A percentile compares a stretch with the other conserved stretches of the same genome.
These are phyloP conservation scores for Pseudogymnoascus pannorum DNA, from an alignment of 2,329 filamentous ascomycete species.

Conservation along the genomic window DNA sequence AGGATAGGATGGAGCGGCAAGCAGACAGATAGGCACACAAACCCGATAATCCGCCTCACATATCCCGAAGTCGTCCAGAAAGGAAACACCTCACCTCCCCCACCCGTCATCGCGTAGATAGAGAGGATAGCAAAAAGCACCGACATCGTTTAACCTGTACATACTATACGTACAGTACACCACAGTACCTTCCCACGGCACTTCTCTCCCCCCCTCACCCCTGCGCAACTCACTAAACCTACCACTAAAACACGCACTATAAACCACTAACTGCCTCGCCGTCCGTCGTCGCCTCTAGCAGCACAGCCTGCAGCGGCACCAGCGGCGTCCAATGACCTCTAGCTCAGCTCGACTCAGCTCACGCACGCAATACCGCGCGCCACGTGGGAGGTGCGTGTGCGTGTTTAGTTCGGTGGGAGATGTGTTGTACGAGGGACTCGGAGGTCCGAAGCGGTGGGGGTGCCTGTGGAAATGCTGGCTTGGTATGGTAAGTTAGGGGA, in stretches of 20 bases:
- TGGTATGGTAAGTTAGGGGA: too few relatives aligned
- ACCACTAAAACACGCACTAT: too few relatives aligned
- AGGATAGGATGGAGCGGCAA: neutral
- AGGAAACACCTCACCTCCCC: neutral
- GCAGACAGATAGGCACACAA: neutral
- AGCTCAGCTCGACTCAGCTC: too few relatives aligned
- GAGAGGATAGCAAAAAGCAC: neutral
- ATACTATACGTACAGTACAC: neutral
- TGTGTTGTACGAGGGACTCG: too few relatives aligned
- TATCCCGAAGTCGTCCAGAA: too few relatives aligned
- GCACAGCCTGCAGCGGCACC: too few relatives aligned
- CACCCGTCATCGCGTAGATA: neutral
- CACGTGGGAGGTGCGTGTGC: too few relatives aligned
- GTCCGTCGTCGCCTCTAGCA: neutral
- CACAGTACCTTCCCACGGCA: neutral
- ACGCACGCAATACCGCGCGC: too few relatives aligned
- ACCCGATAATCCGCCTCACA: neutral
- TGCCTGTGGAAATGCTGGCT: too few relatives aligned
- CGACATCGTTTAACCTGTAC: neutral
- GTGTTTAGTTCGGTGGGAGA: too few relatives aligned
- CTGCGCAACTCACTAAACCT: neutral
- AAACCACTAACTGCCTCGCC: neutral
- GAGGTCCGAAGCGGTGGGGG: too few relatives aligned
- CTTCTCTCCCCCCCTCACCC: neutral
- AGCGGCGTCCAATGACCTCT: too few relatives aligned